Evolutionary conservation across 768 basidiomycete species (phyloP), one percentile per base, ranked within the genome.

Genomic region (Tylopilus plumbeoviolaceoides): DNA sequence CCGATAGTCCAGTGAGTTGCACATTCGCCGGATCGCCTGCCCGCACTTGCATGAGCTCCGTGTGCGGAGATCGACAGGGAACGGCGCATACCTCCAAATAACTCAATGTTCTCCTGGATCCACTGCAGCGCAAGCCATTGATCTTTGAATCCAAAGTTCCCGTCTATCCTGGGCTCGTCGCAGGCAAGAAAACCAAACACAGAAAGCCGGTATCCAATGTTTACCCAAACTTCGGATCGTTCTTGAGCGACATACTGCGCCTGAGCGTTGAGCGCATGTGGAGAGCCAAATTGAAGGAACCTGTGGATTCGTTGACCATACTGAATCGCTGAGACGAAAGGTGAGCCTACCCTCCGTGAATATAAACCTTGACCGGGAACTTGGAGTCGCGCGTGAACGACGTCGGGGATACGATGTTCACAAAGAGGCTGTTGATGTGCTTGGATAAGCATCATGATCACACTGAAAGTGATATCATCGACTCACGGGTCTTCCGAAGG

Each of bases 131-230:
- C 87, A 31, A 86, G 59, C 87, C 88, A 90, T 59, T 85, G 86
- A 60, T 90, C 89, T 66, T 89, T 89, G 72, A 90, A 90, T 1
- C 88, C 87, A 62, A 84, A 89, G 60, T 91, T 91, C 8, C 89
- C 87, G 17, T 73, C 71, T 25, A 90, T 63, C 28, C 67, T 61
- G 4, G 85, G 85, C 52, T 78, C 65, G 46, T 85, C 83, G 56
- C 77, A 77, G 0, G 85, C 87, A 12, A 90, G 69, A 59, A 88
- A 91, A 0, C 87, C 87, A 57, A 89, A 83, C 1, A 78, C 87
- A 0, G 85, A 87, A 11, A 89, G 70, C 18, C 87, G 80, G 62
- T 89, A 88, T 28, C 85, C 87, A 12, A 89, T 78, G 60, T 87
- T 85, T 8, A 90, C 82, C 78, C 83, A 84, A 14, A 90, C 77